Base-by-base conservation (phyloP, 352 stramenopile species). In the Phytophthora fragariaefolia region DNA sequence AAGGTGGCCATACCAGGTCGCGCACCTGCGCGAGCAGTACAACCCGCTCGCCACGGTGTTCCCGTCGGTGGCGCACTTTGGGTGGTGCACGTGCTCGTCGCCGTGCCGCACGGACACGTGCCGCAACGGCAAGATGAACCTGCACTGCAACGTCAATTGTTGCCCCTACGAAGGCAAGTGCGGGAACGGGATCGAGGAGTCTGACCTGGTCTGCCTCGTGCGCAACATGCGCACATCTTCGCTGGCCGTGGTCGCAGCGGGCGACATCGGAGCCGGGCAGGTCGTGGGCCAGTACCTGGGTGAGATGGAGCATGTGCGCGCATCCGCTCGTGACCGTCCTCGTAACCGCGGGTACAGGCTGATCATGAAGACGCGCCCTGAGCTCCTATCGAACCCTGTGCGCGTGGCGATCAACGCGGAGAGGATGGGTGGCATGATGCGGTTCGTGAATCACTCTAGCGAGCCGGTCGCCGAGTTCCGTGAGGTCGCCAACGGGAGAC, bases 71-170 rank as follows among this genome's bases (percentile, higher is more conserved):
- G 13, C 1, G 2, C 27, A 51, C 13, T 60, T 50, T 36, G 59
- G 59, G 0, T 67, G 1, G 20, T 67, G 59, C 26, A 30, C 18
- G 3, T 61, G 50, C 10, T 49, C 9, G 8, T 20, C 6, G 2
- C 20, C 23, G 26, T 61, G 40, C 12, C 49, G 42, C 2, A 38
- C 24, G 6, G 13, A 13, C 1, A 27, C 22, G 1, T 42, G 38
- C 59, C 28, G 49, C 27, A 66, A 56, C 30, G 3, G 40, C 1
- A 28, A 34, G 8, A 38, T 67, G 49, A 10, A 51, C 15, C 1
- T 60, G 15, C 56, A 51, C 50, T 67, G 48, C 50, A 61, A 36
- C 42, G 6, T 49, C 5, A 66, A 58, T 32, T 47, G 48, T n/a
- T 66, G 36, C 38, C 36, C 48, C 7, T 66, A 53, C 20, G 47